Evolutionary conservation across 345 rosid species (phyloP), one percentile per base, ranked within the genome.

Genomic region (Populus deltoides): DNA sequence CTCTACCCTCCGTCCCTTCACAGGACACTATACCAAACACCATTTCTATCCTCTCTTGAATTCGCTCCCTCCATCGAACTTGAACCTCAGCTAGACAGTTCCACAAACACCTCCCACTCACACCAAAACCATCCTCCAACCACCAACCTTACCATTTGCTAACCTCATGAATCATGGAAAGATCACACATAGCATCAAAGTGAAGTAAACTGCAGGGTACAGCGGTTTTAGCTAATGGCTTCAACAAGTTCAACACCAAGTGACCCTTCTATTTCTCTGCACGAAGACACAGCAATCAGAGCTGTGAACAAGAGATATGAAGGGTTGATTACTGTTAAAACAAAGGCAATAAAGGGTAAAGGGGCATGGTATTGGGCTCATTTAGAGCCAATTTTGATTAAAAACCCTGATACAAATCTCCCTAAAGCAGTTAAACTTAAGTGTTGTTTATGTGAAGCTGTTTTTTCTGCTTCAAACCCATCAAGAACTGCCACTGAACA

Each of bases 401-500:
- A 35, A 20, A 75, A 80, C 76, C 78, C 81, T 3, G 90, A 89
- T 22, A 84, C 87, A 0, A 77, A 79, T 47, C 81, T 89, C 47
- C 81, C 90, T 0, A 89, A 85, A 85, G 87, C 90, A 3, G 91
- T 89, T 27, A 89, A 89, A 72, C 90, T 89, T 77, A 82, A 67
- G 82, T 89, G 91, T 61, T 81, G 80, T 7, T 68, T 89, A 11
- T 89, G 91, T 74, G 84, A 85, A 45, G 85, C 91, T 68, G 79
- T 85, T 53, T 89, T 89, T 81, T 89, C 91, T 11, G 86, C 91
- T 9, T 89, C 91, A 0, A 89, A 89, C 78, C 91, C 91, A 7
- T 89, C 91, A 0, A 65, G 91, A 10, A 87, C 91, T 1, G 90
- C 91, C 43, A 81, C 91, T 5, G 91, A 89, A 74, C 91, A 89